phyloP scores from a whole-genome alignment of 2,329 filamentous ascomycete genomes.

The Fusarium ramigenum region DNA sequence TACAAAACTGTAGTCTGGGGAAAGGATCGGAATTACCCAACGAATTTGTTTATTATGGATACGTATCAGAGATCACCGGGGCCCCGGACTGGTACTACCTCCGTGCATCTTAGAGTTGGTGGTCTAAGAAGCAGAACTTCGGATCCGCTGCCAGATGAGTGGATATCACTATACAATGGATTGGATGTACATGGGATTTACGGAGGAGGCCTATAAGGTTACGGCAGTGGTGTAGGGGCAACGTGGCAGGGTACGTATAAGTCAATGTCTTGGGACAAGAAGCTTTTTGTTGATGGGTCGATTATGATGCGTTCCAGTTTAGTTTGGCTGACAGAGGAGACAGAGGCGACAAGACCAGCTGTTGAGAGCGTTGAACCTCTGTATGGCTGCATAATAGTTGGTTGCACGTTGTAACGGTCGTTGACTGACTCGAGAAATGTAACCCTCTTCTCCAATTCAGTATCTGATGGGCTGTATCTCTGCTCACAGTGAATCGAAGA shows the following conservation, averaged over 20 bases:
- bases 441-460: slow-evolving; percentile 1
- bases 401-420: neutral
- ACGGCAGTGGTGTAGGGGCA: neutral
- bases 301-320: slow-evolving; percentile 7
- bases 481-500: neutral
- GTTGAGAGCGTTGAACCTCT: neutral
- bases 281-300: slow-evolving; percentile 13
- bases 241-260: slow-evolving; percentile 13
- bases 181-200: neutral
- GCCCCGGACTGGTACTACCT: slow-evolving; percentile 20
- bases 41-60: neutral
- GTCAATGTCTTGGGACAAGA: neutral
- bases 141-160: slow-evolving; percentile 31
- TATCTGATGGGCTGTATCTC: too few species aligned
- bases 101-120: slow-evolving; percentile 1
- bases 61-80: slow-evolving; percentile 21
- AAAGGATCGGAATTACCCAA: neutral
- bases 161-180: neutral
- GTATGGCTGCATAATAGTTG: neutral
- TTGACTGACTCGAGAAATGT: neutral
- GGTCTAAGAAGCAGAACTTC: slow-evolving; percentile 31
- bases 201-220: neutral
- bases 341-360: neutral
- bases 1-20: slow-evolving; percentile 15
- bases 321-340: neutral